These are phyloP conservation scores for Chalciporus sp. DNA, from an alignment of 1,284 basidiomycete genomes.

Conservation along the genomic window DNA sequence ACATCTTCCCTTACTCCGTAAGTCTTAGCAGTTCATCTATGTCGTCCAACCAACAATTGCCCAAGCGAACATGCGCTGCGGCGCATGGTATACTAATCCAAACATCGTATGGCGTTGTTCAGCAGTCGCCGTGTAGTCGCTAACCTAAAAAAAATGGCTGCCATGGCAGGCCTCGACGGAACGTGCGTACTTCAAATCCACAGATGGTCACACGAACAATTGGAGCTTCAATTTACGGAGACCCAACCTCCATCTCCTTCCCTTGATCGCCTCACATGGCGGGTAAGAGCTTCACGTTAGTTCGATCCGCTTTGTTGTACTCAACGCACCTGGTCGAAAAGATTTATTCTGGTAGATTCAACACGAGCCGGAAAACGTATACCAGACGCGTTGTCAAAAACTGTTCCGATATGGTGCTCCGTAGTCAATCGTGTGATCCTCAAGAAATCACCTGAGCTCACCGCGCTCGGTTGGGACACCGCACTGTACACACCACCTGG, in stretches of 20 bases:
- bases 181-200: conserved; percentile 94
- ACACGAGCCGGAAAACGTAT: conserved; percentile 93
- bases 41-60: not conserved
- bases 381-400: conserved; percentile 94
- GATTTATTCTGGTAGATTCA: conserved; percentile 89
- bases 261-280: conserved; percentile 52
- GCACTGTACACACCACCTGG: conserved; percentile 67
- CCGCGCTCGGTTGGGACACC: conserved; percentile 47
- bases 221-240: conserved; percentile 89
- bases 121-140: not conserved
- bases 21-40: conserved; percentile 26
- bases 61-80: conserved; percentile 89
- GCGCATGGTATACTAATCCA: conserved; percentile 92
- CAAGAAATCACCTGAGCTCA: conserved; percentile 28
- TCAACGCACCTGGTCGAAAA: conserved; percentile 31
- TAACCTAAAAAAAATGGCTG: not conserved
- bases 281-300: conserved; percentile 51
- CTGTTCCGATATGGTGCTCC: conserved; percentile 94
- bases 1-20: conserved; percentile 66
- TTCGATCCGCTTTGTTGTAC: not conserved
- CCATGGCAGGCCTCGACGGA: conserved; percentile 37
- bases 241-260: conserved; percentile 83
- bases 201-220: conserved; percentile 89
- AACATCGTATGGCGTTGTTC: conserved; percentile 45
- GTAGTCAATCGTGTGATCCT: conserved; percentile 81